Evolutionary conservation across 768 basidiomycete species (phyloP).

Genomic region (Cystofilobasidium macerans): DNA sequence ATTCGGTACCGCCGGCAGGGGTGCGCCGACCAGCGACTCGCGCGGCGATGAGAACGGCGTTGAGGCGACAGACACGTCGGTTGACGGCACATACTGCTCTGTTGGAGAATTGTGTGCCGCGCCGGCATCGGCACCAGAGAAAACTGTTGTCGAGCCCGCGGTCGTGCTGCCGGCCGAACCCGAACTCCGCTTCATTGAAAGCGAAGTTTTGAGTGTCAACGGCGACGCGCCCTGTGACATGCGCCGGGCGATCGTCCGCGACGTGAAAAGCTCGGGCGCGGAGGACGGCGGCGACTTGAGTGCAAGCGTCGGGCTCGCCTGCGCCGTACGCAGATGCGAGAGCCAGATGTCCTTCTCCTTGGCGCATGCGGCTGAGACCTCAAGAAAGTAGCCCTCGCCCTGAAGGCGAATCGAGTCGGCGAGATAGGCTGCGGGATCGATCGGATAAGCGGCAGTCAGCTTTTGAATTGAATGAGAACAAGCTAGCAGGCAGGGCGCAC

Average conservation of each 20-base stretch:
- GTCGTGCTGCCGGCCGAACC: background rate
- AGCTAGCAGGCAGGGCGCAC: constrained; percentile 49
- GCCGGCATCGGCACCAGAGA: background rate
- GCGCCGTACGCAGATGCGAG: constrained; percentile 50
- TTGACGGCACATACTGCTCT: background rate
- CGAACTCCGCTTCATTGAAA: background rate
- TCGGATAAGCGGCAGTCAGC: constrained; percentile 9
- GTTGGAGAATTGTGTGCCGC: background rate
- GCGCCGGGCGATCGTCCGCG: constrained; percentile 15
- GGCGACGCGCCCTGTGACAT: constrained; percentile 1
- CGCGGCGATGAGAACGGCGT: background rate
- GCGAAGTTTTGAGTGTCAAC: background rate
- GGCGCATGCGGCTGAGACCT: constrained; percentile 72
- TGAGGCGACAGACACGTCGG: background rate
- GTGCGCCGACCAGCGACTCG: background rate
- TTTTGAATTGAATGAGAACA: background rate
- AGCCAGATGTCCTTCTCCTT: constrained; percentile 85
- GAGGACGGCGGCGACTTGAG: constrained; percentile 14
- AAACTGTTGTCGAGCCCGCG: background rate
- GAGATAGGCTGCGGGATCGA: constrained; percentile 58
- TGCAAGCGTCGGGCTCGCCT: constrained; percentile 13
- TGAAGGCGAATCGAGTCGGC: constrained; percentile 70
- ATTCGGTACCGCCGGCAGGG: background rate
- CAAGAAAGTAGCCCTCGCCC: constrained; percentile 61
- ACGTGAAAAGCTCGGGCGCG: constrained; percentile 20